Evolutionary conservation across 805 yeast species (phyloP).

Genomic region (Clavispora santaluciae): DNA sequence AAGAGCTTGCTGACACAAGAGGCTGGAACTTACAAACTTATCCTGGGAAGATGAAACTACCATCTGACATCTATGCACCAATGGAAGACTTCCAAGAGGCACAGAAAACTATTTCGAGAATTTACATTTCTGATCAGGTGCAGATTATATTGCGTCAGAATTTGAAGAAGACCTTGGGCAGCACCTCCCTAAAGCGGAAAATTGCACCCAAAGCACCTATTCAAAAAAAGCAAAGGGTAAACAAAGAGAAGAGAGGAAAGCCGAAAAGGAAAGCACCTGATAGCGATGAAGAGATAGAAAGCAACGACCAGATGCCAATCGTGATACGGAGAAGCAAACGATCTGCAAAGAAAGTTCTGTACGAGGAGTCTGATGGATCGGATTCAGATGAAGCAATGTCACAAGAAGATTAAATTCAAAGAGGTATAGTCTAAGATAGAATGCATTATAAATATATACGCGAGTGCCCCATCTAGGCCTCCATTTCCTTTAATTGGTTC

Average conservation of each 20-base stretch:
- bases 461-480: constrained; percentile 9
- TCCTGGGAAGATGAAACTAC: constrained; percentile 72
- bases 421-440: not conserved
- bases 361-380: not conserved
- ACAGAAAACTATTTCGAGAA: constrained; percentile 48
- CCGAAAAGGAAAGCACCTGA: constrained; percentile 36
- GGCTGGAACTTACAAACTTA: constrained; percentile 73
- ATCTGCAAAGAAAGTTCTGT: not conserved
- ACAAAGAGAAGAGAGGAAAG: not conserved
- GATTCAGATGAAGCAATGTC: not conserved
- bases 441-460: not conserved
- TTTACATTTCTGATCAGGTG: constrained; percentile 50
- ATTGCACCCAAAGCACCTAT: not conserved
- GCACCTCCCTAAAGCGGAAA: not conserved
- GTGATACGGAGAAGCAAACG: not conserved
- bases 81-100: constrained; percentile 56
- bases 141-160: constrained; percentile 30
- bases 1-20: constrained; percentile 50
- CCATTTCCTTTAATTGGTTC: constrained; percentile 43
- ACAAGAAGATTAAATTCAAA: not conserved
- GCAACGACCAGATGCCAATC: constrained; percentile 9
- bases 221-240: not conserved
- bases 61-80: constrained; percentile 66
- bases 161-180: constrained; percentile 18
- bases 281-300: constrained; percentile 21